Evolutionary conservation across 2,329 filamentous ascomycete species (phyloP), one percentile per base, ranked within the genome.

Genomic region (Aureobasidium namibiae): DNA sequence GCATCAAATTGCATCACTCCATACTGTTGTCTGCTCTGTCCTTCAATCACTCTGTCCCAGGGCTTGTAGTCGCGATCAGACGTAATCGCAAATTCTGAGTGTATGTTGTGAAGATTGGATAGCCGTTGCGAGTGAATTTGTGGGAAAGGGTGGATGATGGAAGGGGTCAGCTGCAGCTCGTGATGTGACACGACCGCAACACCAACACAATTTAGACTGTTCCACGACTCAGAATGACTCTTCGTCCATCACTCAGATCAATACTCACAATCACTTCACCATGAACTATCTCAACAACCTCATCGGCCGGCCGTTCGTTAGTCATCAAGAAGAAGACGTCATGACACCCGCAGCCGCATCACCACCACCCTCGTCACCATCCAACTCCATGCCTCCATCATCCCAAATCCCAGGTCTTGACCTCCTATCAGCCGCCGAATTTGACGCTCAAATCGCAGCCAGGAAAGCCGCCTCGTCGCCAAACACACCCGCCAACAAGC

Each of bases 371-470:
- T 33, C 39, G n/a, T 24, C 38, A 13, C 26, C 52, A 9, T 13
- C 38, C 39, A 44, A 26, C 26, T 44, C 41, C 5, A 11, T 46
- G 21, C 16, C 53, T 16, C 23, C 41, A 9, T 36, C 41, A 4
- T 46, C 53, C 9, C 52, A 42, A 9, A 56, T 56, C 16, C 53
- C 53, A 46, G 53, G 53, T 9, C 41, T 56, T n/a, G 14, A 42
- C 31, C 53, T 56, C 16, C 23, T 56, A 9, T 45, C 53, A 16
- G 41, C 41, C 16, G 53, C 53, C 3, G 7, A 56, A 9, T 45
- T 36, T 13, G 53, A 56, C 7, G 53, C 53, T 1, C 26, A 46
- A 26, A 31, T 56, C 8, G 31, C 31, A 8, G 41, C 31, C 18
- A 56, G 33, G 18, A 46, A 29, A 46, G 41, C 39, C 4, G 31